A percentile compares a stretch with the other conserved stretches of the same genome.
phyloP scores from a whole-genome alignment of 225 moss, liverwort and hornwort genomes.

The Polytrichum commune region DNA sequence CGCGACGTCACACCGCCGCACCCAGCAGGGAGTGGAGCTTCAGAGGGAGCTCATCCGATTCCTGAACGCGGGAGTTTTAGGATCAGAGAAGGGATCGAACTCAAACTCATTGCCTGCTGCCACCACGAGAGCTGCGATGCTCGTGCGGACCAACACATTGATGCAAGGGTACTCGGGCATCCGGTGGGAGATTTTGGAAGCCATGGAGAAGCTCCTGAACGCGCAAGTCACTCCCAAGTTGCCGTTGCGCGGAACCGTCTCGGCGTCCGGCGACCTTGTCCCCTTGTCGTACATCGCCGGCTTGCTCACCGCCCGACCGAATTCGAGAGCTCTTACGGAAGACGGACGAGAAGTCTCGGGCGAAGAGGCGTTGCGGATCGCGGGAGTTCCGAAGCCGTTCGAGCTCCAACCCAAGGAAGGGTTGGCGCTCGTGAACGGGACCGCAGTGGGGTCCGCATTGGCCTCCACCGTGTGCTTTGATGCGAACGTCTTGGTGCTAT shows the following conservation, averaged over 20 bases:
- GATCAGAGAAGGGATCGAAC: background rate
- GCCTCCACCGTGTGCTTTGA: constrained; percentile 22
- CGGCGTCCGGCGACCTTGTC: constrained; percentile 33
- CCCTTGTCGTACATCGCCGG: constrained; percentile 17
- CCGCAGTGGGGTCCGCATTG: constrained; percentile 16
- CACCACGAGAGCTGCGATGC: constrained; percentile 26
- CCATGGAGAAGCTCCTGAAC: constrained; percentile 13
- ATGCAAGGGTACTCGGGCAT: constrained; percentile 13
- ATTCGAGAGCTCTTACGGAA: constrained; percentile 10
- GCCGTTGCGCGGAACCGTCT: constrained; percentile 4
- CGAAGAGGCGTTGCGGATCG: constrained; percentile 11
- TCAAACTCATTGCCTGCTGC: constrained; percentile 17
- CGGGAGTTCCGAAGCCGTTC: constrained; percentile 11
- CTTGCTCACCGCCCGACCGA: constrained; percentile 16
- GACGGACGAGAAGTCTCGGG: constrained; percentile 10
- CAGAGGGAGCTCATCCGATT: constrained; percentile 14
- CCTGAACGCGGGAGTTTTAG: constrained; percentile 5
- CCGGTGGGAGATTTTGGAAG: constrained; percentile 7
- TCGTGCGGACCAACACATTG: constrained; percentile 23
- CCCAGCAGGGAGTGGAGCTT: constrained; percentile 8
- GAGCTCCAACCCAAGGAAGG: constrained; percentile 23
- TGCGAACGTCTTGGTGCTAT: constrained; percentile 9
- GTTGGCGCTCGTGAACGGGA: constrained; percentile 15
- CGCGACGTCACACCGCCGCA: constrained; percentile 7
- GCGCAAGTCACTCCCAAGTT: constrained; percentile 4